phyloP scores from a whole-genome alignment of 2,329 filamentous ascomycete species.

The Ambrosiella xylebori region DNA sequence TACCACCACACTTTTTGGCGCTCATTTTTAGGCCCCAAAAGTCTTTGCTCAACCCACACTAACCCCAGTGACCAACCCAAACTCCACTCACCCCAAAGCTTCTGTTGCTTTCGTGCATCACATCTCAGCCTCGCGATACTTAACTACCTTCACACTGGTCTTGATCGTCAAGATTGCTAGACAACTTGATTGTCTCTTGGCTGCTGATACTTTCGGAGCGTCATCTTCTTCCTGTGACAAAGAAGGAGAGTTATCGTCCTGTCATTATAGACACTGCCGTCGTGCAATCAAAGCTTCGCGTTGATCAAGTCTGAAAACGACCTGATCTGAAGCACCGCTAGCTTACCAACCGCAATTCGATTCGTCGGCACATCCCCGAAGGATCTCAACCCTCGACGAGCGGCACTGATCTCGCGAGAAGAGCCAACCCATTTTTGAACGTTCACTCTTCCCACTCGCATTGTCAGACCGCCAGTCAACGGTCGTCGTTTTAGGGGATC shows the following conservation, averaged over 20 bases:
- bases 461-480: slow-evolving; percentile 13
- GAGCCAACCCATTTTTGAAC: slow-evolving; percentile 13
- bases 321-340: not conserved
- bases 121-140: slow-evolving; percentile 3
- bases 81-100: not conserved
- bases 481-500: slow-evolving; percentile 12
- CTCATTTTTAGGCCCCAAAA: not conserved
- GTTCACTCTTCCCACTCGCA: slow-evolving; percentile 14
- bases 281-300: not conserved
- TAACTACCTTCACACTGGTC: slow-evolving; percentile 1
- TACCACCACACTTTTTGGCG: not conserved
- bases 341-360: slow-evolving; percentile 10
- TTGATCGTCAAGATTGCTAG: slow-evolving; percentile 6
- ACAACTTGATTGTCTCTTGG: slow-evolving; percentile 4
- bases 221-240: slow-evolving; percentile 6
- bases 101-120: not conserved
- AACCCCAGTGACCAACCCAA: not conserved
- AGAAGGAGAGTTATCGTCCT: not conserved
- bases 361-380: slow-evolving; percentile 12
- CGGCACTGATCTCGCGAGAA: slow-evolving; percentile 14
- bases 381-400: slow-evolving; percentile 12
- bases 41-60: not conserved
- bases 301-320: slow-evolving; percentile 9
- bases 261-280: not conserved
- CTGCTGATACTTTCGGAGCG: not conserved